phyloP scores from a whole-genome alignment of 148 eudicot genomes.

The Rhododendron mucronatum region DNA sequence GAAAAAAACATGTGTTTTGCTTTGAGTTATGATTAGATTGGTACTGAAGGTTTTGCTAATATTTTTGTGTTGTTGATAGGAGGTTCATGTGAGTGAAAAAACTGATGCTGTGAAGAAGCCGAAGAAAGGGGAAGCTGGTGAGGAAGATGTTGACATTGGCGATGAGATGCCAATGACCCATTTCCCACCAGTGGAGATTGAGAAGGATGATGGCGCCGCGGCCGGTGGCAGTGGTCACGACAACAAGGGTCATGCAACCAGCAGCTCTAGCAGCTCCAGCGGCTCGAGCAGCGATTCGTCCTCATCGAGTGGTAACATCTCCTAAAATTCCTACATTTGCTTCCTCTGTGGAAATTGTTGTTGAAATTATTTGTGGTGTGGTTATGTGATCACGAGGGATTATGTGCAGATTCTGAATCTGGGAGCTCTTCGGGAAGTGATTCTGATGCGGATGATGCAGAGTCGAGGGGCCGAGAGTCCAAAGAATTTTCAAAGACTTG shows the following conservation, averaged over 20 bases:
- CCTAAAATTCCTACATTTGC: neutral
- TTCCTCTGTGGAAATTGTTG: neutral
- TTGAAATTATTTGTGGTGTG: conserved; percentile 13
- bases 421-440: conserved; percentile 82
- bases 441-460: conserved; percentile 89
- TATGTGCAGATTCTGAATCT: conserved; percentile 74
- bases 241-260: conserved; percentile 35
- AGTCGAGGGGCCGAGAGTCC: conserved; percentile 21
- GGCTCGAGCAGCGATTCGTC: conserved; percentile 85
- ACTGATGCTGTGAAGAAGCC: conserved; percentile 33
- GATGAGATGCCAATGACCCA: conserved; percentile 78
- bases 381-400: neutral
- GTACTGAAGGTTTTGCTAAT: neutral
- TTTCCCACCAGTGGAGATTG: conserved; percentile 78
- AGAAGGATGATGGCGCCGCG: conserved; percentile 60
- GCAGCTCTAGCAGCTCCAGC: conserved; percentile 73
- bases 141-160: conserved; percentile 88
- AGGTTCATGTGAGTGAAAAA: conserved; percentile 49
- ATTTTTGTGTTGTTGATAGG: neutral
- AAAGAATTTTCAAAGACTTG: neutral
- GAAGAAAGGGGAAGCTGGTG: conserved; percentile 59
- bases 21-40: neutral
- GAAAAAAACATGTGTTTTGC: neutral
- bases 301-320: conserved; percentile 74
- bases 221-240: neutral